phyloP scores from a whole-genome alignment of 768 basidiomycete species.

The Agaricus sinodeliciosus region DNA sequence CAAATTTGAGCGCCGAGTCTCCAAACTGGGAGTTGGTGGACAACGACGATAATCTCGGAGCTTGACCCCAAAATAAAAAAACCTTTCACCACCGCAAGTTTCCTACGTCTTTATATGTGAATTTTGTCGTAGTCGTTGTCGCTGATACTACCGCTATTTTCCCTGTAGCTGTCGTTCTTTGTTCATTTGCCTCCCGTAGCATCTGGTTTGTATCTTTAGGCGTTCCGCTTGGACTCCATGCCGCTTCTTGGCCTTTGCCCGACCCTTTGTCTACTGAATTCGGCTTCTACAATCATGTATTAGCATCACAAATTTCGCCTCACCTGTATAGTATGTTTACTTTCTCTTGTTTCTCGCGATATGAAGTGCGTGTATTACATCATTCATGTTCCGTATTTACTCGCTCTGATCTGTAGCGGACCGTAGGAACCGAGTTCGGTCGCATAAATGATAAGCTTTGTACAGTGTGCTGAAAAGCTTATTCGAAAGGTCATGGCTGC shows the following conservation, averaged over 20 bases:
- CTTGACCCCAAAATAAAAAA: background rate
- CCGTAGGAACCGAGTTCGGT: too few relatives aligned
- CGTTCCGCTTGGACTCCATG: background rate
- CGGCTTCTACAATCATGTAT: background rate
- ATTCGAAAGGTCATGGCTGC: background rate
- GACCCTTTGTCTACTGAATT: too few relatives aligned
- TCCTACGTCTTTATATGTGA: too few relatives aligned
- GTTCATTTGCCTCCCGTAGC: background rate
- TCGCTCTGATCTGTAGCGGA: too few relatives aligned
- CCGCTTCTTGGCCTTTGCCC: background rate
- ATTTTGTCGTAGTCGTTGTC: too few relatives aligned
- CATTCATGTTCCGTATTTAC: too few relatives aligned
- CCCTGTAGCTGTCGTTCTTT: background rate
- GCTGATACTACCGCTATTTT: background rate
- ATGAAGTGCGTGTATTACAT: too few relatives aligned
- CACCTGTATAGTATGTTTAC: background rate
- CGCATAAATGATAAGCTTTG: too few relatives aligned
- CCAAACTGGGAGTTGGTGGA: slow-evolving; percentile 13
- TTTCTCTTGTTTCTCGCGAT: too few relatives aligned
- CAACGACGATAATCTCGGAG: background rate
- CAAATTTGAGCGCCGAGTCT: slow-evolving; percentile 1
- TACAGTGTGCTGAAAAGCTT: background rate
- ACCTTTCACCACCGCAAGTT: background rate
- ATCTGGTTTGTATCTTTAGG: background rate
- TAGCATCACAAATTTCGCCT: background rate